These are phyloP conservation scores for Gentiana straminea DNA, from an alignment of 257 asterid species.

Conservation along the genomic window DNA sequence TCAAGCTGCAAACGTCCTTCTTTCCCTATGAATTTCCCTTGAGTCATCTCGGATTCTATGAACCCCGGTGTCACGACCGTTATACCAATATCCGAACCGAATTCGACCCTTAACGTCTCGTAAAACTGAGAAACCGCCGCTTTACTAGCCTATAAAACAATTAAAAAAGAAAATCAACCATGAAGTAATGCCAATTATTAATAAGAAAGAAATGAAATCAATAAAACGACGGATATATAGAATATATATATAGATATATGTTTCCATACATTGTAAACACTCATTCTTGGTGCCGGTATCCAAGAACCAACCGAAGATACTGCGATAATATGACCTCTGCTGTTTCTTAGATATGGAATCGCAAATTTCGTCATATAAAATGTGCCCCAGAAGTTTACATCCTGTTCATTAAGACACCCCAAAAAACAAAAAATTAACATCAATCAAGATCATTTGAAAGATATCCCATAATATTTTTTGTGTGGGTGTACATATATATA, in stretches of 20 bases:
- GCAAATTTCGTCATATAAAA: constrained; percentile 48
- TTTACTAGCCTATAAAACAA: constrained; percentile 49
- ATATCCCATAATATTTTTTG: too few relatives aligned
- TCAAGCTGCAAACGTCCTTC: constrained; percentile 32
- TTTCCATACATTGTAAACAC: constrained; percentile 33
- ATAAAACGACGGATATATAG: background rate
- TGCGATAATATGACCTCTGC: constrained; percentile 45
- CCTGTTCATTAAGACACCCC: constrained; percentile 17
- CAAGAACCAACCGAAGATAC: constrained; percentile 47
- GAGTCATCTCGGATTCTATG: constrained; percentile 52
- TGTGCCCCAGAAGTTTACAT: constrained; percentile 63
- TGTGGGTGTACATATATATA: too few relatives aligned
- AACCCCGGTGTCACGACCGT: constrained; percentile 57
- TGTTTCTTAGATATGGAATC: constrained; percentile 43
- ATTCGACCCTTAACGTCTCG: constrained; percentile 64
- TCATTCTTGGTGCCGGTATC: constrained; percentile 54
- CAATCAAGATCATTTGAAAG: too few relatives aligned
- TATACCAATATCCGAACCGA: constrained; percentile 52
- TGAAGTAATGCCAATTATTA: background rate
- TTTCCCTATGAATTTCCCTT: constrained; percentile 47
- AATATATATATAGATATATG: background rate
- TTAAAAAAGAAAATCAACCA: background rate
- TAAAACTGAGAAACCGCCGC: constrained; percentile 57
- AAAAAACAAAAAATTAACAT: background rate
- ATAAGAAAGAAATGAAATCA: background rate